Base-by-base conservation (phyloP, 345 rosid genomes). In the Ceriops decandra region DNA sequence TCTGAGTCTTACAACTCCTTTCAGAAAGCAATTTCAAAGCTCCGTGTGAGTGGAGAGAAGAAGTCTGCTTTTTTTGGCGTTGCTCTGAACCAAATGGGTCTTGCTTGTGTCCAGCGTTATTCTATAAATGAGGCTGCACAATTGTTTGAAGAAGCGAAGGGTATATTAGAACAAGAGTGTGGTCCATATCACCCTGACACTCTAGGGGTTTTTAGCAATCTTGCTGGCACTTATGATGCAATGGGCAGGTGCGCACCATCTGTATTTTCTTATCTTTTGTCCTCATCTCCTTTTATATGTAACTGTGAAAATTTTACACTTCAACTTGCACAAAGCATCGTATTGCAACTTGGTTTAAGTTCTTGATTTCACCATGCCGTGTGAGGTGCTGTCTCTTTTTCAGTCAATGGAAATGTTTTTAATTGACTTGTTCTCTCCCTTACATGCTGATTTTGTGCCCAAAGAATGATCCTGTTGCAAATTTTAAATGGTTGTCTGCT, bases 141-240 rank as follows among this genome's bases (percentile, higher is more conserved):
- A 62, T 77, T 87, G 68, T 95, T 95, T 8, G 98, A 95, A 84
- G 97, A 95, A 76, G 96, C 99, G 9, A 88, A 89, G 70, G 76
- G 70, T 60, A 78, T 95, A 22, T 79, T 95, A 60, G 96, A 95
- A 79, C 83, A 82, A 79, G 98, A 91, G 77, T 83, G 79, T 49
- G 98, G 99, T 56, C 92, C 96, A 17, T 85, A 85, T 77, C 99
- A 95, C 82, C 88, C 93, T 0, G 97, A 95, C 64, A 95, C 99
- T 4, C 83, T 91, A 52, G 97, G 88, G 15, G 97, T 90, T 1
- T 91, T 87, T 73, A 90, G 96, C 84, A 95, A 95, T 60, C 90
- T 95, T 11, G 98, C 99, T 8, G 98, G 96, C 33, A 92, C 96
- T 17, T 95, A 91, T 72, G 99, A 95, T 74, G 99, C 99, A 28